These are phyloP conservation scores for Verticillium albo-atrum DNA, from an alignment of 2,329 filamentous ascomycete species.

Conservation along the genomic window DNA sequence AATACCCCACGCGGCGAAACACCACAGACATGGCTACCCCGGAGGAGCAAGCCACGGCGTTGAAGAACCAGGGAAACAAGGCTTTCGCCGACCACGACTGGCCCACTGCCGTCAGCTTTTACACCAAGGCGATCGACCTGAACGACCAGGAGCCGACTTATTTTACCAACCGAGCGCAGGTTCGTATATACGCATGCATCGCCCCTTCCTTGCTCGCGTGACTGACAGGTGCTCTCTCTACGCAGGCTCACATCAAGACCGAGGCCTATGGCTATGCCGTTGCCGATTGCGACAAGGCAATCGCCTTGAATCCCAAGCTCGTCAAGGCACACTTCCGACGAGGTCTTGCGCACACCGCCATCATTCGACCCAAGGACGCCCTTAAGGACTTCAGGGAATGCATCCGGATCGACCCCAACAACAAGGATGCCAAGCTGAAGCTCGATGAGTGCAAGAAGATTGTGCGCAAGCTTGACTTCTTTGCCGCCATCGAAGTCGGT, in stretches of 20 bases:
- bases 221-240: constrained; percentile 31
- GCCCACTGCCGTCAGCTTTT: constrained; percentile 74
- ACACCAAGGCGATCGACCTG: constrained; percentile 80
- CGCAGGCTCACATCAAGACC: constrained; percentile 86
- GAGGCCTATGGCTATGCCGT: constrained; percentile 94
- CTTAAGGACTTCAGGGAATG: constrained; percentile 90
- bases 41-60: constrained; percentile 67
- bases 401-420: constrained; percentile 77
- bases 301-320: constrained; percentile 83
- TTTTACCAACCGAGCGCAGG: constrained; percentile 93
- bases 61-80: constrained; percentile 94
- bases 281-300: constrained; percentile 82
- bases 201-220: constrained; percentile 31
- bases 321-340: constrained; percentile 96
- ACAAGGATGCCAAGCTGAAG: constrained; percentile 89
- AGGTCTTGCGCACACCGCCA: constrained; percentile 86
- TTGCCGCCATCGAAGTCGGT: constrained; percentile 88
- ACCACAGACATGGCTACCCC: constrained; percentile 32
- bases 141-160: constrained; percentile 83
- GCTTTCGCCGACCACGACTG: constrained; percentile 88
- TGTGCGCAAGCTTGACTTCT: constrained; percentile 86
- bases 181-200: constrained; percentile 40
- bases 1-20: not conserved
- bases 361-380: constrained; percentile 82
- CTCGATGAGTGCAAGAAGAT: constrained; percentile 92